Base-by-base conservation (phyloP, 164 flowering plant species). In the Chimonanthus salicifolius region DNA sequence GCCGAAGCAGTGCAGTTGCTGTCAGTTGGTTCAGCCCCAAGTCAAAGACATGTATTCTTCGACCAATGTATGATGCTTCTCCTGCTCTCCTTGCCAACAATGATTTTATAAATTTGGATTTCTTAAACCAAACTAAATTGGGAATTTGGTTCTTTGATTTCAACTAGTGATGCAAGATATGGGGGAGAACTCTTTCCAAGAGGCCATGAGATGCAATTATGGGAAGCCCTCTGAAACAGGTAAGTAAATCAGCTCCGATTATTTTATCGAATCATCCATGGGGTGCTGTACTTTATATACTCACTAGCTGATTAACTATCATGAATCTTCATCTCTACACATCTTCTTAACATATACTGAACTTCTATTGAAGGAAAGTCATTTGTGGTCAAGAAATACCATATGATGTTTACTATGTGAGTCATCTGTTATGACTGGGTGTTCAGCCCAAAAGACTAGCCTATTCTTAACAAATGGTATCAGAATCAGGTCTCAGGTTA, bases 1-100 rank as follows among this genome's bases (percentile, higher is more conserved):
- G 84, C 89, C 8, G 92, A 89, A 71, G 96, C 90, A 74, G 88
- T 88, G 47, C 90, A 85, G 80, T 76, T 89, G 77, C 85, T 91
- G 49, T 77, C 81, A 45, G 93, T 84, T 80, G 90, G 92, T 49
- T 85, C 84, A 44, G 58, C 89, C 18, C 88, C 90, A 45, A 87
- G 78, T 76, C 85, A 83, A 72, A 75, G 85, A 74, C 82, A 83
- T 71, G 73, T 80, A 47, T 78, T 87, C 75, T 89, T 69, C 67
- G 90, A 89, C 64, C 88, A 85, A 78, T 76, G 92, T 90, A 82
- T n/a, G 76, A 80, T 45, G 2, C 48, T 67, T 75, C 58, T 70
- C 54, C 62, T 0, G 7, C 62, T 70, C 63, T 20, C 21, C 21
- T 20, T 13, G 21, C 33, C 51, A 5, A 47, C 33, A 1, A 33